Evolutionary conservation across 1,284 basidiomycete species (phyloP), one percentile per base, ranked within the genome.

Genomic region (Takashimella tepidaria): DNA sequence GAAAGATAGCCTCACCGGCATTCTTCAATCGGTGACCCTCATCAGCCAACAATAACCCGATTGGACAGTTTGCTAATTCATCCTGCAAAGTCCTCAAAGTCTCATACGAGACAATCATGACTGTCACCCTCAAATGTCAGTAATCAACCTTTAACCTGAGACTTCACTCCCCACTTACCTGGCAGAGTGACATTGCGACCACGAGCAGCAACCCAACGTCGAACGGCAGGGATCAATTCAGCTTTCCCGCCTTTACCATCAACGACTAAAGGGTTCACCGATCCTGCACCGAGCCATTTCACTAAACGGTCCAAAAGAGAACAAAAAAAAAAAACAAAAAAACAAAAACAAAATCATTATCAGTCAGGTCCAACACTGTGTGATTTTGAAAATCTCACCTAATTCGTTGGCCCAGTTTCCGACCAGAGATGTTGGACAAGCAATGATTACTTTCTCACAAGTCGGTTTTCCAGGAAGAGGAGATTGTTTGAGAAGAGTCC

Each of bases 61-160:
- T 90, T 47, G 82, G 84, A 56, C 89, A 89, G 56, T 81, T 83
- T 1, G 84, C 84, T 3, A 96, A 79, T 65, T 92, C 83, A 3
- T 77, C 83, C 5, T 84, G 81, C 8, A 96, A 77, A 2, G 86
- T 86, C n/a, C 92, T 84, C 47, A 99, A 80, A 0, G 92, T 97
- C 73, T 99, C 95, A 66, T 99, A 99, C 0, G 96, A 98, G 1
- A 97, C 95, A 62, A 99, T 98, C 90, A 98, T 92, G 45, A 98
- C 95, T 92, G 51, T 1, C 4, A 23, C 16, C 16, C 16, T n/a
- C n/a, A n/a, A 13, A 41, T 16, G 46, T 46, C 4, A 13, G 41
- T 24, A 44, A 13, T 27, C 47, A 16, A 2, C 42, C 42, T n/a
- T 21, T 25, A 45, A 19, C 47, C 19, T 24, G 12, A 41, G 25